Base-by-base conservation (phyloP, 331 rosid genomes). In the Prunus yedoensis region DNA sequence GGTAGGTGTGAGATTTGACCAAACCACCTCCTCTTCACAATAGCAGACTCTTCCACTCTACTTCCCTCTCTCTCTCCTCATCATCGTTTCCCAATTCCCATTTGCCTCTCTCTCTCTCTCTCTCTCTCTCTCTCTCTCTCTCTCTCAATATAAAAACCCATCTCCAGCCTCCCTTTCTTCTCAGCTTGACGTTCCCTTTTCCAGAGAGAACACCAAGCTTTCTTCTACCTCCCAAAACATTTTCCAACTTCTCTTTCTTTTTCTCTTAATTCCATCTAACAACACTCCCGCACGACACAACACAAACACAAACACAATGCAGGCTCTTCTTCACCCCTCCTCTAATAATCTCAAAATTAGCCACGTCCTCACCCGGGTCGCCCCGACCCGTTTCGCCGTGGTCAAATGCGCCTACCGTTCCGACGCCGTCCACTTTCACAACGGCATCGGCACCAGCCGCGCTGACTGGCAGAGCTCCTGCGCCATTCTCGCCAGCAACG, bases 391-490 rank as follows among this genome's bases (percentile, higher is more conserved):
- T 0, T 0, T 80, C 1, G 9, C 69, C 12, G 58, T 30, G 6
- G 4, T 90, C 14, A 74, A 88, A 84, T 90, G 94, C 64, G 89
- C 78, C 35, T 86, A 58, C 87, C 74, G 87, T 2, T 79, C 73
- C 32, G 90, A 88, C 23, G 81, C 89, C 2, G 74, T 86, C 0
- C 68, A 74, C 77, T 82, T 81, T 57, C 82, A 83, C 21, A 81
- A 76, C 64, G 91, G 88, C 45, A 18, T 83, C 76, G 90, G 89
- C 13, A 32, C 85, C 0, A 90, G 67, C 83, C 91, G 92, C 18
- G 66, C 93, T 56, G 97, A 92, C 58, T 95, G 96, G 94, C 99
- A 95, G 73, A 90, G 91, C 84, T 86, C 97, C 58, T 95, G 97
- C 73, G 92, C 99, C 66, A 95, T 95, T 60, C 81, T 95, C 15